phyloP scores from a whole-genome alignment of 148 eudicot species.

The Fagopyrum tataricum region DNA sequence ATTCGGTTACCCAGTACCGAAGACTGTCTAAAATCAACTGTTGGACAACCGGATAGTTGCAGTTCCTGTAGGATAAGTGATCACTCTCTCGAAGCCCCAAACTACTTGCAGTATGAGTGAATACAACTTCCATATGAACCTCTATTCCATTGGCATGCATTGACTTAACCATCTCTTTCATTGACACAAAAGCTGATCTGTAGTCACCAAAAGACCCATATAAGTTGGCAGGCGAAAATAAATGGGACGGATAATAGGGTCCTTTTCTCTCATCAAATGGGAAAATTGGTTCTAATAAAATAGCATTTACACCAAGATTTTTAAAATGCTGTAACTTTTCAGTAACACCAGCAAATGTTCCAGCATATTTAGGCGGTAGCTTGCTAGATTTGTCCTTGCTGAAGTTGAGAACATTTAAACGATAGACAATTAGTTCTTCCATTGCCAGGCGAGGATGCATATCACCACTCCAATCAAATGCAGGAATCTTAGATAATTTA shows the following conservation, averaged over 20 bases:
- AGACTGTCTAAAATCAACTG: slow-evolving; percentile 77
- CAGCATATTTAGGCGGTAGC: slow-evolving; percentile 44
- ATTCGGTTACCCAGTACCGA: slow-evolving; percentile 75
- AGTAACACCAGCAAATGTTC: slow-evolving; percentile 64
- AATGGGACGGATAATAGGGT: slow-evolving; percentile 75
- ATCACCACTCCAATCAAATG: slow-evolving; percentile 72
- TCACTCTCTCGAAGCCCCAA: too few relatives aligned
- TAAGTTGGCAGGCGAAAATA: slow-evolving; percentile 44
- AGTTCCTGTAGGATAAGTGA: slow-evolving; percentile 20
- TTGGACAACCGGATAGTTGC: slow-evolving; percentile 70
- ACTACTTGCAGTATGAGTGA: too few relatives aligned
- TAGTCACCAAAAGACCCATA: slow-evolving; percentile 52
- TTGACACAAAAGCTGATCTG: slow-evolving; percentile 40
- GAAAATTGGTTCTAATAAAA: slow-evolving; percentile 68
- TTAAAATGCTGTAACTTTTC: slow-evolving; percentile 65
- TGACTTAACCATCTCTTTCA: slow-evolving; percentile 82
- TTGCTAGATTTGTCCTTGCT: slow-evolving; percentile 64
- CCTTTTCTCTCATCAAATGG: slow-evolving; percentile 51
- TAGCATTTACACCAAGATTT: slow-evolving; percentile 67
- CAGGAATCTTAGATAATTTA: slow-evolving; percentile 31
- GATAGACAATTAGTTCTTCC: slow-evolving; percentile 75
- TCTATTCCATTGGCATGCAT: slow-evolving; percentile 76
- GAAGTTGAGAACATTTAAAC: slow-evolving; percentile 54
- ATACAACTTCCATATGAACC: slow-evolving; percentile 23
- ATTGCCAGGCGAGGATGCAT: slow-evolving; percentile 44